These are phyloP conservation scores for Xylaria acuta DNA, from an alignment of 495 filamentous ascomycete genomes.

Conservation along the genomic window DNA sequence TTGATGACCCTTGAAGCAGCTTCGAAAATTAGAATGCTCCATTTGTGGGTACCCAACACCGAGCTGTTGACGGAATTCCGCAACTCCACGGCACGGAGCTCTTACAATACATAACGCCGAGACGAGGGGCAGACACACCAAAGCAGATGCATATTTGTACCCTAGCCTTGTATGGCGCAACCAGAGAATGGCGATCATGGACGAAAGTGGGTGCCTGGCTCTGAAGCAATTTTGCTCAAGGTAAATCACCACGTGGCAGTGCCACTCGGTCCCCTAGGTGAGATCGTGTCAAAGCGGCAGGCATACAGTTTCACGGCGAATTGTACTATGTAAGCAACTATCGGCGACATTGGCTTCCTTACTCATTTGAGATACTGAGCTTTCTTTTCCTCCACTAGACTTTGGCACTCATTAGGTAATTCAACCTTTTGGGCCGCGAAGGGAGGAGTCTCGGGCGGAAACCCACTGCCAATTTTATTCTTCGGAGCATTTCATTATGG, in stretches of 20 bases:
- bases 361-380: not conserved
- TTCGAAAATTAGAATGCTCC: not conserved
- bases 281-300: not conserved
- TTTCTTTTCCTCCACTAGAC: not conserved
- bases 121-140: not conserved
- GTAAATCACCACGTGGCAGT: conserved; percentile 4
- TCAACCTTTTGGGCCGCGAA: not conserved
- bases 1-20: not conserved
- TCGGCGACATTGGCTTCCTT: conserved; percentile 3
- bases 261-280: not conserved
- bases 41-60: not conserved
- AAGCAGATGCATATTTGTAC: not conserved
- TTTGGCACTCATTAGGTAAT: not conserved
- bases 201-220: not conserved
- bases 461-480: not conserved
- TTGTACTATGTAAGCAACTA: not conserved
- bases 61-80: conserved; percentile 6
- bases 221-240: not conserved
- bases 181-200: not conserved
- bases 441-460: not conserved
- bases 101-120: conserved; percentile 11
- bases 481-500: not conserved
- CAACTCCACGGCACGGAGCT: not conserved
- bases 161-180: not conserved
- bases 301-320: not conserved